Evolutionary conservation across 495 filamentous ascomycete species (phyloP).

Genomic region (Penicillium psychrofluorescens): DNA sequence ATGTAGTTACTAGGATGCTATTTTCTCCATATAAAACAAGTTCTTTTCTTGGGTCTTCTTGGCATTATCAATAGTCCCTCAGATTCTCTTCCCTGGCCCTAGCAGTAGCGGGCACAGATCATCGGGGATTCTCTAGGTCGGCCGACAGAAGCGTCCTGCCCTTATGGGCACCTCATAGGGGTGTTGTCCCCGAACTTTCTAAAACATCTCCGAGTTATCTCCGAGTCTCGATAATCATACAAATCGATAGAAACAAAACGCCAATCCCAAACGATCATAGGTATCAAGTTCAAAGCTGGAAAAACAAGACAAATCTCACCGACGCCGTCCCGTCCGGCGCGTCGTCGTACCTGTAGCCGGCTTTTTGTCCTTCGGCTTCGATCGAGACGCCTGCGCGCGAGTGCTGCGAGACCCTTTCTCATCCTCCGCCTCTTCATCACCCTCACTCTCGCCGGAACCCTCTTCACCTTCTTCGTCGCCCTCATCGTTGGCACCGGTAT

Average conservation of each 20-base stretch:
- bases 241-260: conserved; percentile 8
- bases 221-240: conserved; percentile 5
- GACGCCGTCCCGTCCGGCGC: conserved; percentile 31
- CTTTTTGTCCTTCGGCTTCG: conserved; percentile 33
- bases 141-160: no score
- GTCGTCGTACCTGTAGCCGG: conserved; percentile 20
- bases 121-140: no score
- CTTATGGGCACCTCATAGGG: no score
- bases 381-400: conserved; percentile 28
- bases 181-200: no score
- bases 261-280: conserved; percentile 8
- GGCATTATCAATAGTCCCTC: no score
- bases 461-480: conserved; percentile 30
- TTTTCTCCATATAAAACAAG: conserved; percentile 3
- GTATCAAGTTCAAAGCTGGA: conserved; percentile 17
- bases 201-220: no score
- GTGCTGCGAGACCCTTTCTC: conserved; percentile 35
- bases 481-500: conserved; percentile 31
- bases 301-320: conserved; percentile 10
- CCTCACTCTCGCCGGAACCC: conserved; percentile 16
- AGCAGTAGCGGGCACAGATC: no score
- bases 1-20: conserved; percentile 21
- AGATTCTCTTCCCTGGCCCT: conserved; percentile 1
- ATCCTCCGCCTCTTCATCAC: conserved; percentile 30
- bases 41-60: background rate